A percentile compares a stretch with the other conserved stretches of the same genome.
These are phyloP conservation scores for Penicillium sumatraense DNA, from an alignment of 2,329 filamentous ascomycete genomes.

Conservation along the genomic window DNA sequence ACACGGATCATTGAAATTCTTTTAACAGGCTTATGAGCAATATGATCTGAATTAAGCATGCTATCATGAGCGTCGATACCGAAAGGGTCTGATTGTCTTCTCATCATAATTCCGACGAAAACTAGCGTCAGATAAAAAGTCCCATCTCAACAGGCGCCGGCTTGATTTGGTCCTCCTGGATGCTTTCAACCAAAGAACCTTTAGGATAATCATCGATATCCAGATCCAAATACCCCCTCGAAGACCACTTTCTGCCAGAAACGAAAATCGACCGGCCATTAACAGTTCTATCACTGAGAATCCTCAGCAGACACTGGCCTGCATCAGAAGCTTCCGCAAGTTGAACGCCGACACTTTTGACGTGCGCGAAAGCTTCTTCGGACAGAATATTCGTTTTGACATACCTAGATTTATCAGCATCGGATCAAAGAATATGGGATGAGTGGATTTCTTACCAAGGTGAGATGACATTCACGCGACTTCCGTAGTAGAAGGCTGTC, in stretches of 20 bases:
- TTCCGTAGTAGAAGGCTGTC: conserved; percentile 37
- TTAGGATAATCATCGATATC: conserved; percentile 38
- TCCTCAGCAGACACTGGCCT: conserved; percentile 28
- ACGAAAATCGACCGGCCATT: conserved; percentile 42
- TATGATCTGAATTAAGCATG: too few species aligned
- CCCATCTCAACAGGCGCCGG: conserved; percentile 7
- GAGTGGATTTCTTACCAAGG: conserved; percentile 35
- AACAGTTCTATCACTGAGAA: conserved; percentile 31
- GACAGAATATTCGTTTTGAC: conserved; percentile 39
- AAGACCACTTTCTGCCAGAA: conserved; percentile 36
- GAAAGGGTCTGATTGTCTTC: background rate
- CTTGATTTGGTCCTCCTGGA: conserved; percentile 8
- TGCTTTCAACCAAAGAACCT: background rate
- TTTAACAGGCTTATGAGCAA: too few species aligned
- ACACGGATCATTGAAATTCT: too few species aligned
- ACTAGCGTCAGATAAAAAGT: conserved; percentile 2
- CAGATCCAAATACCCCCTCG: conserved; percentile 40
- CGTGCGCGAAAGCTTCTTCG: conserved; percentile 27
- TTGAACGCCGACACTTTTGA: conserved; percentile 31
- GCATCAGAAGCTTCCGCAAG: conserved; percentile 32
- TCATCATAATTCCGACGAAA: background rate
- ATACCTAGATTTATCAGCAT: conserved; percentile 31
- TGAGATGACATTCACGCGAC: conserved; percentile 43
- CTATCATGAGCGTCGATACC: background rate
- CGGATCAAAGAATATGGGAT: background rate